Evolutionary conservation across 2,329 filamentous ascomycete species (phyloP).

Genomic region (Bisporella sp.): DNA sequence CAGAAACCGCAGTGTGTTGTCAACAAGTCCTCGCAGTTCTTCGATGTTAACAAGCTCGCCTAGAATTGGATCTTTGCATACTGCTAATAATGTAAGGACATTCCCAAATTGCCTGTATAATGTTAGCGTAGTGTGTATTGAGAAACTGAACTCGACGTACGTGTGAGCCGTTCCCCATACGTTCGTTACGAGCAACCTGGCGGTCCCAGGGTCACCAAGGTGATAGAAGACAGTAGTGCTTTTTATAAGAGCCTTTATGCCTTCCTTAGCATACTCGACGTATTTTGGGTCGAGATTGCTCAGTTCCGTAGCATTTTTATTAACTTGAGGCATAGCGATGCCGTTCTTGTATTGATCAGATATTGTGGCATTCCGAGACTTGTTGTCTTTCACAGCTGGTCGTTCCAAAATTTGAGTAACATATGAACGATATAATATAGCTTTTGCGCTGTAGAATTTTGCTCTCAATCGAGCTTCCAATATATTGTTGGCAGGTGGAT

Average conservation of each 20-base stretch:
- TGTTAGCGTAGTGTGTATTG: slow-evolving; percentile 19
- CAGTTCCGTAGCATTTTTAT: slow-evolving; percentile 28
- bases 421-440: slow-evolving; percentile 83
- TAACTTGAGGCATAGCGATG: slow-evolving; percentile 29
- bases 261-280: slow-evolving; percentile 45
- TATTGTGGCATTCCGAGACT: slow-evolving; percentile 10
- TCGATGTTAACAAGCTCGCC: slow-evolving; percentile 47
- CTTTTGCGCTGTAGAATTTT: slow-evolving; percentile 89
- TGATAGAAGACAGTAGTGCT: slow-evolving; percentile 80
- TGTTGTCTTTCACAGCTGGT: slow-evolving; percentile 22
- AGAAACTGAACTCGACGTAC: slow-evolving; percentile 46
- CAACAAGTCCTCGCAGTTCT: slow-evolving; percentile 53
- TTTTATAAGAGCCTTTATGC: slow-evolving; percentile 60
- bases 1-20: slow-evolving; percentile 72
- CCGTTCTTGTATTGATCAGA: slow-evolving; percentile 16
- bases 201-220: slow-evolving; percentile 41
- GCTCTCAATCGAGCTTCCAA: slow-evolving; percentile 77
- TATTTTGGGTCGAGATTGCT: slow-evolving; percentile 37
- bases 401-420: slow-evolving; percentile 45
- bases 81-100: slow-evolving; percentile 80
- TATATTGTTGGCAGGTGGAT: slow-evolving; percentile 68
- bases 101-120: slow-evolving; percentile 85
- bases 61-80: slow-evolving; percentile 61
- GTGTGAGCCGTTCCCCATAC: slow-evolving; percentile 93
- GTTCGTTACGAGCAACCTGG: slow-evolving; percentile 81